Conservation (phyloP, 305 asterid genomes). For the Euphrasia arctica region DNA sequence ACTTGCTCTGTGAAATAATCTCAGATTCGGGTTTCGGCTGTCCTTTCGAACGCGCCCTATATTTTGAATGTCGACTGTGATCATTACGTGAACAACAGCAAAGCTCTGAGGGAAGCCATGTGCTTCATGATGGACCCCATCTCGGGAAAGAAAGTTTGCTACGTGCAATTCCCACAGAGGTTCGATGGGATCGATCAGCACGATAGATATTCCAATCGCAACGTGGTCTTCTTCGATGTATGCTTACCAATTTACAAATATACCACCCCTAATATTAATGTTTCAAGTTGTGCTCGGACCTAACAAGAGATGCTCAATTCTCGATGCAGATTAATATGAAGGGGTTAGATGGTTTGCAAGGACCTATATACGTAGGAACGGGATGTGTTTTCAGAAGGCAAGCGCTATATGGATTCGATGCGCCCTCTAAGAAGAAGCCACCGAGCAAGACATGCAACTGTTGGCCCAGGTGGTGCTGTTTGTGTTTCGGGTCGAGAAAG, state of each 20-base stretch:
- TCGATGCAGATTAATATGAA: constrained; percentile 80
- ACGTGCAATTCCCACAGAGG: constrained; percentile 90
- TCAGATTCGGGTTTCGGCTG: constrained; percentile 86
- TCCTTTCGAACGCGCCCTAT: constrained; percentile 83
- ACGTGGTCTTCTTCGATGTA: constrained; percentile 89
- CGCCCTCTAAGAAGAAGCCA: constrained; percentile 67
- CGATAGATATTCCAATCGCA: constrained; percentile 85
- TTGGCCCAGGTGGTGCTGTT: constrained; percentile 80
- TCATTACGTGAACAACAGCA: constrained; percentile 89
- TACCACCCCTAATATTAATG: not conserved
- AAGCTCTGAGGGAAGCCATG: constrained; percentile 89
- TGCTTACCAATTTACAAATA: constrained; percentile 22
- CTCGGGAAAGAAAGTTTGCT: constrained; percentile 78
- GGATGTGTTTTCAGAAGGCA: constrained; percentile 89
- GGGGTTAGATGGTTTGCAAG: constrained; percentile 93
- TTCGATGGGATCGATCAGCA: constrained; percentile 86
- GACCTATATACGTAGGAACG: constrained; percentile 88
- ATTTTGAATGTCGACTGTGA: constrained; percentile 85
- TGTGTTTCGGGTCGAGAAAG: constrained; percentile 55
- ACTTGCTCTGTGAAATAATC: not conserved
- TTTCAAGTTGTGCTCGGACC: not conserved
- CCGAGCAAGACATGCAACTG: constrained; percentile 89
- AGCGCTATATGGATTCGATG: constrained; percentile 77
- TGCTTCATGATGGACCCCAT: constrained; percentile 95
- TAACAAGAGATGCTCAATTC: not conserved